A percentile compares a stretch with the other conserved stretches of the same genome.
phyloP scores from a whole-genome alignment of 352 stramenopile species.

The Pythium biforme region DNA sequence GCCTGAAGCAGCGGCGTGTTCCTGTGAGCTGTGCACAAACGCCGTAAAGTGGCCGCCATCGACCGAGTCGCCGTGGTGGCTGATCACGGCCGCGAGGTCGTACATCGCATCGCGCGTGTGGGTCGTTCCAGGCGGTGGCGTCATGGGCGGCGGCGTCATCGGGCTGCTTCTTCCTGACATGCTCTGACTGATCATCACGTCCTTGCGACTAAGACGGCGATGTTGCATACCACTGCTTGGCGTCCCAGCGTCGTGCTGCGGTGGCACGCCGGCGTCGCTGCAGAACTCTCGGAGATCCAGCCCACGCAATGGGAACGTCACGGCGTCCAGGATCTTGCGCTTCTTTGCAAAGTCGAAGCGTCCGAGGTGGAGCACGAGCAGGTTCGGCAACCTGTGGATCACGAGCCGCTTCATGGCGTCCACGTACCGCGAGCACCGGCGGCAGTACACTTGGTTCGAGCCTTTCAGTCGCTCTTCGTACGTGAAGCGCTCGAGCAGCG shows the following conservation, averaged over 20 bases:
- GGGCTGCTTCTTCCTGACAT: constrained; percentile 2
- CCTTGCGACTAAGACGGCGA: constrained; percentile 17
- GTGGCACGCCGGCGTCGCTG: constrained; percentile 27
- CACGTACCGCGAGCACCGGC: constrained; percentile 50
- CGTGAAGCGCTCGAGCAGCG: constrained; percentile 49
- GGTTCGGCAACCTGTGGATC: constrained; percentile 57
- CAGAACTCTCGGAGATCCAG: constrained; percentile 43
- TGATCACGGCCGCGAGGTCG: constrained; percentile 60
- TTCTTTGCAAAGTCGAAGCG: constrained; percentile 70
- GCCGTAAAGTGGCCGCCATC: constrained; percentile 75
- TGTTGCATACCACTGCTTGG: neutral
- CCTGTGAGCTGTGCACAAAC: constrained; percentile 36
- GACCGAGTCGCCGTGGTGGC: constrained; percentile 67
- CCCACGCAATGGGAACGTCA: constrained; percentile 41
- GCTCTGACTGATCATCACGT: neutral
- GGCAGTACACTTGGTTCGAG: constrained; percentile 66
- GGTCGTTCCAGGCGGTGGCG: constrained; percentile 14
- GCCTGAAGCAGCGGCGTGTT: constrained; percentile 17
- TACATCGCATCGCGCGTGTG: constrained; percentile 39
- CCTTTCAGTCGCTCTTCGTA: constrained; percentile 55
- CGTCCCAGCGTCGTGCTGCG: constrained; percentile 16
- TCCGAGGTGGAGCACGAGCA: constrained; percentile 77
- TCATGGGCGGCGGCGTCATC: constrained; percentile 1
- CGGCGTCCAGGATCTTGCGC: constrained; percentile 48
- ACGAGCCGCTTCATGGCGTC: constrained; percentile 62